Evolutionary conservation across 1,139 yeast genomes (phyloP), one percentile per base, ranked within the genome.

Genomic region (Torulaspora pretoriensis): DNA sequence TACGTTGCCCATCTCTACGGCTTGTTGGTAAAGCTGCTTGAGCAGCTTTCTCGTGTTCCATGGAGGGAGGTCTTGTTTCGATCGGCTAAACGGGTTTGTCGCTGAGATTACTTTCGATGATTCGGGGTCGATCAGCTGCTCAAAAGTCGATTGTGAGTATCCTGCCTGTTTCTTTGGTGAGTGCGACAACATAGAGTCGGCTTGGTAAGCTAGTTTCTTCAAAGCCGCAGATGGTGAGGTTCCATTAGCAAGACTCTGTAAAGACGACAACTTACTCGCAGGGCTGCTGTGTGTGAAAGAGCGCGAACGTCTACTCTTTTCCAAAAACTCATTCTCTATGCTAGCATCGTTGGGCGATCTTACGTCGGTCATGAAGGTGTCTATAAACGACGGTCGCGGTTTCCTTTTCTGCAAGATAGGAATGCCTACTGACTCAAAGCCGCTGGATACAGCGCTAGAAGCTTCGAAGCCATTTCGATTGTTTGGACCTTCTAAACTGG

Each of bases 1-100:
- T 8, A 62, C 47, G 38, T 64, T 61, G 8, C 67, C 68, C 19
- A 53, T 53, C 31, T 57, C 60, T 2, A 59, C 61, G 4, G 65
- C 57, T 39, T 62, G 63, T 26, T 54, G 42, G 40, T 55, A 63
- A 2, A 63, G 43, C 45, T 61, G 64, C 35, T 48, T 53, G 3
- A 64, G 40, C 13, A 64, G 38, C 10, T 48, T 55, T 14, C 45
- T 45, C 2, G 67, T 53, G 32, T 54, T 46, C 68, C 68, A 64
- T 1, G 67, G 67, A 12, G 63, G 59, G 8, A 28, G 8, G 12
- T 25, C 17, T 12, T 26, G 26, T 26, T 42, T 42, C 16, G 35
- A 8, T 9, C 23, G 22, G 17, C 10, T 28, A 8, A n/a, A 17
- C 8, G 34, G 8, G 24, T 4, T 9, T 10, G 3, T 16, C 3